Conservation (phyloP, 2,329 filamentous ascomycete species). For the Pseudogymnoascus pannorum region DNA sequence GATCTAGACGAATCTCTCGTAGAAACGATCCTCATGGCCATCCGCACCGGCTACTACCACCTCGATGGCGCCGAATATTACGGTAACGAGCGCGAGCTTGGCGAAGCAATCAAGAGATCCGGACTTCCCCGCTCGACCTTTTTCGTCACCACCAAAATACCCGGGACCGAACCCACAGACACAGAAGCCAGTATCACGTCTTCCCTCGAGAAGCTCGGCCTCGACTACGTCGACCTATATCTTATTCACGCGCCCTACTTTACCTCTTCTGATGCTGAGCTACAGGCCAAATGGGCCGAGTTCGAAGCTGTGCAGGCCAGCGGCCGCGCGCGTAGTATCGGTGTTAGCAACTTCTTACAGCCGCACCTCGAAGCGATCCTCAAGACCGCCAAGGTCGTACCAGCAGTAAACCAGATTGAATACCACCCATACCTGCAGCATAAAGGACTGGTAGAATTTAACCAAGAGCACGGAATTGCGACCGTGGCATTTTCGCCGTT, state of each 20-base stretch:
- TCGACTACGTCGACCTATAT: constrained; percentile 68
- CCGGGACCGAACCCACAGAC: constrained; percentile 27
- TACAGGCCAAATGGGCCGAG: constrained; percentile 54
- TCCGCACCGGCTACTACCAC: constrained; percentile 63
- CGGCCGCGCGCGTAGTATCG: constrained; percentile 62
- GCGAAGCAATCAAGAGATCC: constrained; percentile 60
- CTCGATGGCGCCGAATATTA: constrained; percentile 69
- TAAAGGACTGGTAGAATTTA: constrained; percentile 49
- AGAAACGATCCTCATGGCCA: constrained; percentile 50
- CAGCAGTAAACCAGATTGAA: constrained; percentile 75
- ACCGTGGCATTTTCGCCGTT: constrained; percentile 50
- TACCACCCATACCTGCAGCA: constrained; percentile 71
- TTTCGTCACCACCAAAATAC: constrained; percentile 58
- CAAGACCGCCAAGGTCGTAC: constrained; percentile 51
- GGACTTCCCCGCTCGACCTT: constrained; percentile 59
- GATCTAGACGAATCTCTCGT: constrained; percentile 49
- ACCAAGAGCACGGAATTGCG: constrained; percentile 49
- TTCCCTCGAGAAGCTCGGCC: constrained; percentile 56
- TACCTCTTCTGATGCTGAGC: constrained; percentile 37
- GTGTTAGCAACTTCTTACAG: constrained; percentile 67
- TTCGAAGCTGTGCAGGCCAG: constrained; percentile 59
- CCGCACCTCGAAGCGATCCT: constrained; percentile 49
- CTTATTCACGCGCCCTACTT: constrained; percentile 54
- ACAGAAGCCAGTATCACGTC: constrained; percentile 45
- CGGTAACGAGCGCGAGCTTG: constrained; percentile 62